These are phyloP conservation scores for Zasmidium cellare DNA, from an alignment of 2,329 filamentous ascomycete genomes.

Conservation along the genomic window DNA sequence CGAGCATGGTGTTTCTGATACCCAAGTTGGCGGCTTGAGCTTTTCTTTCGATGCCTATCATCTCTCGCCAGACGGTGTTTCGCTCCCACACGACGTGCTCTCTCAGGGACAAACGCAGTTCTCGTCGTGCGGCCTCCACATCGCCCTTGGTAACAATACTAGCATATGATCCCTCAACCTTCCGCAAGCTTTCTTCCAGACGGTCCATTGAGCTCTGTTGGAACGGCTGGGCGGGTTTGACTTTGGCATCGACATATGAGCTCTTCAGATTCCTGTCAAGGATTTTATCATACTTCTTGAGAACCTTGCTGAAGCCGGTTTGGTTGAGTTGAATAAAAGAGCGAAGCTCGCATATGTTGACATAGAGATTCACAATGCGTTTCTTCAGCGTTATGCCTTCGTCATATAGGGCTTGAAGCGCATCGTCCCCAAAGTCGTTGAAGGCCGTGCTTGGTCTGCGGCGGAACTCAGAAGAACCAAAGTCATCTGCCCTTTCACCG, in stretches of 20 bases:
- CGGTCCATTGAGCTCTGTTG: conserved; percentile 67
- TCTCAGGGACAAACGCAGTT: conserved; percentile 83
- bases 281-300: conserved; percentile 99
- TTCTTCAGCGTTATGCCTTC: conserved; percentile 87
- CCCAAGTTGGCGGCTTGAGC: conserved; percentile 92
- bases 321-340: conserved; percentile 95
- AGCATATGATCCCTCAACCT: conserved; percentile 78
- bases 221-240: conserved; percentile 82
- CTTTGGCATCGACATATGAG: conserved; percentile 70
- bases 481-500: conserved; percentile 21
- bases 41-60: conserved; percentile 96
- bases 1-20: conserved; percentile 73
- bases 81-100: conserved; percentile 99
- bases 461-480: conserved; percentile 45
- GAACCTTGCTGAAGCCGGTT: conserved; percentile 91
- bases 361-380: conserved; percentile 81
- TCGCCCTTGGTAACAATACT: conserved; percentile 82
- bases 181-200: conserved; percentile 69
- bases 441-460: conserved; percentile 66
- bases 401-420: conserved; percentile 67
- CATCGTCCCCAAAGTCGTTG: conserved; percentile 78
- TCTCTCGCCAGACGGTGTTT: conserved; percentile 97
- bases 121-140: conserved; percentile 71
- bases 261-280: conserved; percentile 77
- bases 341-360: conserved; percentile 90